These are phyloP conservation scores for Phanerochaete carnosa DNA, from an alignment of 768 basidiomycete species.

Conservation along the genomic window DNA sequence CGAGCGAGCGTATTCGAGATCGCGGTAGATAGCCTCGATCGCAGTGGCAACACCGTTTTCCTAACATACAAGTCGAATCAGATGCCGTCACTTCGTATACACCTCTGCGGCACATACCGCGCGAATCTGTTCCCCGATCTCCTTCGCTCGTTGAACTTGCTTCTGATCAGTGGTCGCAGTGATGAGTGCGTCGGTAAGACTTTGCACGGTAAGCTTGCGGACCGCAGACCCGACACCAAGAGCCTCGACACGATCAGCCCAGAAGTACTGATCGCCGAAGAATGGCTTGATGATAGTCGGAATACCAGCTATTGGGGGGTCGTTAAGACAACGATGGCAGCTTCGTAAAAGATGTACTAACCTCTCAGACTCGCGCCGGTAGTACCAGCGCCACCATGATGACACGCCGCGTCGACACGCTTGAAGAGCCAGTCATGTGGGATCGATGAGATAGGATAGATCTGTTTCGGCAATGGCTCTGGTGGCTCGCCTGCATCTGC, in stretches of 20 bases:
- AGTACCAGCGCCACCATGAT: conserved; percentile 97
- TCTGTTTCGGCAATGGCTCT: conserved; percentile 71
- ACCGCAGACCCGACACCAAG: conserved; percentile 88
- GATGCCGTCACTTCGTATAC: neutral
- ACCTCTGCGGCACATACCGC: conserved; percentile 43
- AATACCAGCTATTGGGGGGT: conserved; percentile 66
- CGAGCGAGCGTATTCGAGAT: conserved; percentile 90
- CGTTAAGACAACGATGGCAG: neutral
- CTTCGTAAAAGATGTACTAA: conserved; percentile 30
- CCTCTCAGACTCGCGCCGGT: conserved; percentile 93
- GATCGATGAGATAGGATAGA: conserved; percentile 80
- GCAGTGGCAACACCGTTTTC: conserved; percentile 95
- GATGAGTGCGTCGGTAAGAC: conserved; percentile 72
- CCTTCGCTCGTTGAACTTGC: conserved; percentile 82
- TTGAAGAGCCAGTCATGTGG: conserved; percentile 97
- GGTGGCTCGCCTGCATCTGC: conserved; percentile 58
- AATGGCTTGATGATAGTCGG: conserved; percentile 97
- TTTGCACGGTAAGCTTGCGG: conserved; percentile 79
- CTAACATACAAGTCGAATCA: conserved; percentile 33
- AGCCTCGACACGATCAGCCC: conserved; percentile 97
- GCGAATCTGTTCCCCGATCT: conserved; percentile 85
- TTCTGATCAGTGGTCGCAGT: conserved; percentile 84
- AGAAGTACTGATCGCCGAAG: conserved; percentile 98
- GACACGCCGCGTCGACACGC: conserved; percentile 93
- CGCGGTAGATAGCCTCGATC: conserved; percentile 93